A percentile compares a stretch with the other conserved stretches of the same genome.
Evolutionary conservation across 1,284 basidiomycete species (phyloP).

Genomic region (Microbotryomycetes sp.): DNA sequence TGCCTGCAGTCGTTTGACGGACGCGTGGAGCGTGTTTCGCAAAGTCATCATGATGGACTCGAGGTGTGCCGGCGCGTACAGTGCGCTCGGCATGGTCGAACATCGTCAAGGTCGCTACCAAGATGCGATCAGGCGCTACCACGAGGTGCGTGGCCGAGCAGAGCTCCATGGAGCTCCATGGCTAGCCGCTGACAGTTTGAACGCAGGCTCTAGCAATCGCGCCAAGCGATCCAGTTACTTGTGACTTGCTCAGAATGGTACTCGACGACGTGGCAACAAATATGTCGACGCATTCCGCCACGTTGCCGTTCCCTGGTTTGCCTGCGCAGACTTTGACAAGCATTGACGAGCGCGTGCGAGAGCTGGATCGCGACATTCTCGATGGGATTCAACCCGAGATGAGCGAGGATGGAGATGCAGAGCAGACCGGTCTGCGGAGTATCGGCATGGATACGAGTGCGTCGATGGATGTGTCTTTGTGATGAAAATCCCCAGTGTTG

Average conservation of each 20-base stretch:
- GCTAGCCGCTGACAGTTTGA: neutral
- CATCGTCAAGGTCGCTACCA: conserved; percentile 67
- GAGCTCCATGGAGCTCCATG: neutral
- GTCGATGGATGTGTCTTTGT: neutral
- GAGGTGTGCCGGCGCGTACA: conserved; percentile 65
- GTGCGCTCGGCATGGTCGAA: conserved; percentile 74
- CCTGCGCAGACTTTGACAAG: neutral
- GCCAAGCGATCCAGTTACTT: conserved; percentile 76
- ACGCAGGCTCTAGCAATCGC: conserved; percentile 68
- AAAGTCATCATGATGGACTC: conserved; percentile 75
- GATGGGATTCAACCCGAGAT: neutral
- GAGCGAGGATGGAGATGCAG: neutral
- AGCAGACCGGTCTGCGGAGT: too few species aligned
- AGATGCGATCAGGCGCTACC: conserved; percentile 75
- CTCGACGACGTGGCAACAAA: conserved; percentile 43
- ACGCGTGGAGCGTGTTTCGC: conserved; percentile 62
- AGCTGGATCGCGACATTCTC: conserved; percentile 7
- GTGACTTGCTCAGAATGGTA: conserved; percentile 77
- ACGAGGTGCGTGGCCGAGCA: conserved; percentile 57
- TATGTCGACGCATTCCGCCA: conserved; percentile 2
- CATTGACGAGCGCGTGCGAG: neutral
- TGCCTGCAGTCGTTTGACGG: conserved; percentile 54
- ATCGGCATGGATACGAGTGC: neutral
- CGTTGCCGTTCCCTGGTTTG: conserved; percentile 27
- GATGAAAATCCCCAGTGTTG: too few species aligned